Conservation (phyloP, 345 rosid genomes). For the Eucalyptus tenuipes region DNA sequence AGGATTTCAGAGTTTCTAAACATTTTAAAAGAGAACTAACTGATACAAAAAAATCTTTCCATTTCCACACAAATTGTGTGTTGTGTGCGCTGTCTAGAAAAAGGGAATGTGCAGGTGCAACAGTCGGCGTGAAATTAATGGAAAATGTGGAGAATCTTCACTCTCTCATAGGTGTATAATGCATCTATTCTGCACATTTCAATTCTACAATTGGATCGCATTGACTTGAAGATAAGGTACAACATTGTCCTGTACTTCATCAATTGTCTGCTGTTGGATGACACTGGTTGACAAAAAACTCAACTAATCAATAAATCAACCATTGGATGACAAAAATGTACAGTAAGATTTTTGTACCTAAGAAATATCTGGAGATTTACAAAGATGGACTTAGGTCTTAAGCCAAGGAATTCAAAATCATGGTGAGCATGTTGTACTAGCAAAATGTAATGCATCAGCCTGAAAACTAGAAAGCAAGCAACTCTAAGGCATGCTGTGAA, state of each 20-base stretch:
- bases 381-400: not conserved
- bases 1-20: not conserved
- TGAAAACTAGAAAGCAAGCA: not conserved
- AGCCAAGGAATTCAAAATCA: not conserved
- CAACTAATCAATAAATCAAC: not conserved
- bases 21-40: not conserved
- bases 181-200: not conserved
- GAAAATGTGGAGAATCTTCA: not conserved
- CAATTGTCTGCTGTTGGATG: not conserved
- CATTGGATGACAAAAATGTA: not conserved
- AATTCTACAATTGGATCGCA: not conserved
- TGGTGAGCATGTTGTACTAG: not conserved
- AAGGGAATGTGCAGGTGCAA: not conserved
- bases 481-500: not conserved
- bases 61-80: not conserved
- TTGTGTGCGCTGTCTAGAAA: not conserved
- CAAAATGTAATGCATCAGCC: not conserved
- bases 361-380: not conserved
- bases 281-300: not conserved
- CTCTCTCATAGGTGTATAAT: not conserved
- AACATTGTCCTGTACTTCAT: not conserved
- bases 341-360: not conserved
- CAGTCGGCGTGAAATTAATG: not conserved
- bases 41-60: not conserved
- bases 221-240: not conserved